Percentiles rank a stretch among this genome's conserved stretches.
Evolutionary conservation across 2,329 filamentous ascomycete species (phyloP).

Genomic region (Penicillium corylophilum): DNA sequence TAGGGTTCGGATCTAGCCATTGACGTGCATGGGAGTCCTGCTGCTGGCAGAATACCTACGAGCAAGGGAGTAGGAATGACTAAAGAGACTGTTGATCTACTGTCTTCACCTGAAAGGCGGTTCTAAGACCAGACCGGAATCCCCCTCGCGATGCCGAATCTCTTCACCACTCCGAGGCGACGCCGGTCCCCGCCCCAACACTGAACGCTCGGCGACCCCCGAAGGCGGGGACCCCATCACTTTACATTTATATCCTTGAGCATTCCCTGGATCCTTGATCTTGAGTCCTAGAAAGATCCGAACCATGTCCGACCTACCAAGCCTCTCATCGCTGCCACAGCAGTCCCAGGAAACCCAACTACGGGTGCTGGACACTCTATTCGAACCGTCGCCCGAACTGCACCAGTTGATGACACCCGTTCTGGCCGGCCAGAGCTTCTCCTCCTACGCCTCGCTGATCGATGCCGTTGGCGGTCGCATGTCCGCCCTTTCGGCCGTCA

Average conservation of each 20-base stretch:
- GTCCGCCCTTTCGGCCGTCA: conserved; percentile 56
- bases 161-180: not conserved
- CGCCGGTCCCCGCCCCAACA: conserved; percentile 12
- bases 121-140: conserved; percentile 4
- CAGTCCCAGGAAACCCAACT: conserved; percentile 56
- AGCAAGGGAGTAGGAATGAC: not conserved
- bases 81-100: too few relatives aligned
- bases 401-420: conserved; percentile 70
- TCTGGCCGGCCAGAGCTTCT: conserved; percentile 60
- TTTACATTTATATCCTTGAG: conserved; percentile 3
- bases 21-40: not conserved
- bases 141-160: not conserved
- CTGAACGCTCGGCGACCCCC: conserved; percentile 19
- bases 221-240: conserved; percentile 10
- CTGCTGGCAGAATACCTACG: not conserved
- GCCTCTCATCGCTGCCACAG: conserved; percentile 55
- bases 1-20: not conserved
- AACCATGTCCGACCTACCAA: conserved; percentile 52
- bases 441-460: conserved; percentile 69
- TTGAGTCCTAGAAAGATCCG: not conserved
- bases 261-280: not conserved
- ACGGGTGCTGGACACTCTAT: conserved; percentile 69
- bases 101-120: too few relatives aligned
- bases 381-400: conserved; percentile 76
- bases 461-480: conserved; percentile 64